phyloP scores from a whole-genome alignment of 2,329 filamentous ascomycete genomes.

The Trichophyton mentagrophytes region DNA sequence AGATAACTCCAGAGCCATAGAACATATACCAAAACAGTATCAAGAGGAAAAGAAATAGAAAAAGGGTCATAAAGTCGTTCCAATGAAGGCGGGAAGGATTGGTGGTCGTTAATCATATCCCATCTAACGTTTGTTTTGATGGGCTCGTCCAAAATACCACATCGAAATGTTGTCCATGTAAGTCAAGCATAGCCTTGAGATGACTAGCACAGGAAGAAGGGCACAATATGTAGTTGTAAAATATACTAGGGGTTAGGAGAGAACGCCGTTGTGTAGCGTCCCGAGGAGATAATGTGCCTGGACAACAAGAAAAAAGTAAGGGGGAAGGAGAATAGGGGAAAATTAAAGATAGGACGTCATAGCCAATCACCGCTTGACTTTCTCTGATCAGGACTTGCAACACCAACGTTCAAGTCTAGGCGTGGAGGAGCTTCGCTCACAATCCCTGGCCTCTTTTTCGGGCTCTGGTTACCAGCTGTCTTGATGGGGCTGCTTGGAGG shows the following conservation, averaged over 20 bases:
- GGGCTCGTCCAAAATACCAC: neutral
- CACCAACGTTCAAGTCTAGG: conserved; percentile 33
- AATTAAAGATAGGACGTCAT: conserved; percentile 1
- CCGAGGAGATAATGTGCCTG: neutral
- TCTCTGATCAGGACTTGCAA: neutral
- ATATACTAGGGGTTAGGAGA: neutral
- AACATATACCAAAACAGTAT: neutral
- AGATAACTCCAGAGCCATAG: conserved; percentile 1
- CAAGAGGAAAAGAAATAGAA: neutral
- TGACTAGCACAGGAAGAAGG: neutral
- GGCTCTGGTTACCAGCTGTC: conserved; percentile 18
- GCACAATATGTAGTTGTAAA: neutral
- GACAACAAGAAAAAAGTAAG: neutral
- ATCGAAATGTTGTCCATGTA: neutral
- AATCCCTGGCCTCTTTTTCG: conserved; percentile 31
- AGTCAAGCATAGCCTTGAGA: neutral
- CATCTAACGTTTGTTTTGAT: neutral
- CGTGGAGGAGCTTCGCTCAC: conserved; percentile 44
- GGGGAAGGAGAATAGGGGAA: neutral
- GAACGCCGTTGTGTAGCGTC: neutral
- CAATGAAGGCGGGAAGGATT: neutral
- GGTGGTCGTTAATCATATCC: conserved; percentile 2
- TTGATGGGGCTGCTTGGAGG: conserved; percentile 37
- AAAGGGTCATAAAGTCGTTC: neutral
- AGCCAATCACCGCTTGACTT: conserved; percentile 1